Base-by-base conservation (phyloP, 2,329 filamentous ascomycete genomes). In the Aspergillus ochraceus region DNA sequence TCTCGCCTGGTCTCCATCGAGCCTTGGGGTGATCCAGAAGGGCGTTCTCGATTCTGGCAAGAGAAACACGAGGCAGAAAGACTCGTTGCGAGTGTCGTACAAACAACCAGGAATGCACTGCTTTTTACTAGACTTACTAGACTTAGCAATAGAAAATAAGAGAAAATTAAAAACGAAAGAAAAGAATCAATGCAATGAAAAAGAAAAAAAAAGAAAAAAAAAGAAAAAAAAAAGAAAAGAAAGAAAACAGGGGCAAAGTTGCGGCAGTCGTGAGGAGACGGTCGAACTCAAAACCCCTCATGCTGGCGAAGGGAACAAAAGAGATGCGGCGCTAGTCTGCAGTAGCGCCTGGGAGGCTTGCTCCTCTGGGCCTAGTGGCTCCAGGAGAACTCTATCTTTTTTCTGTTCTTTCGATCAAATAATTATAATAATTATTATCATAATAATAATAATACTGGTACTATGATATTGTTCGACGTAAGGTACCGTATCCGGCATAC, bases 351-450 rank as follows among this genome's bases (percentile, higher is more conserved):
- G 61, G 63, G 54, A 50, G 39, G 55, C 50, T 54, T 63, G 49
- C 61, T 52, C 10, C 26, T 61, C 51, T 46, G 22, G 55, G 63
- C 39, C 49, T 65, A 60, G 61, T 39, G 32, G 9, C 11, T 17
- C 42, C 42, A 11, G 0, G 6, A 8, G 45, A 47, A 47, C 9
- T 47, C 12, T 53, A 32, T 53, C 32, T n/a, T 42, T 14, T n/a
- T 14, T 42, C 26, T 29, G 1, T 9, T 29, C 6, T 29, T 29
- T 29, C 6, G 26, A 29, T 29, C 1, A 29, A 9, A 29, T 24
- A 24, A 24, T 24, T 24, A 24, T 24, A 24, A 24, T 24, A 5
- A 24, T 5, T 24, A 24, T 24, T 5, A 24, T 24, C 2, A 24
- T 24, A 1, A 24, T 24, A 3, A 29, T 29, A 29, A 29, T 29